Base-by-base conservation (phyloP, 1,284 basidiomycete species). In the Cryptococcus sp. region DNA sequence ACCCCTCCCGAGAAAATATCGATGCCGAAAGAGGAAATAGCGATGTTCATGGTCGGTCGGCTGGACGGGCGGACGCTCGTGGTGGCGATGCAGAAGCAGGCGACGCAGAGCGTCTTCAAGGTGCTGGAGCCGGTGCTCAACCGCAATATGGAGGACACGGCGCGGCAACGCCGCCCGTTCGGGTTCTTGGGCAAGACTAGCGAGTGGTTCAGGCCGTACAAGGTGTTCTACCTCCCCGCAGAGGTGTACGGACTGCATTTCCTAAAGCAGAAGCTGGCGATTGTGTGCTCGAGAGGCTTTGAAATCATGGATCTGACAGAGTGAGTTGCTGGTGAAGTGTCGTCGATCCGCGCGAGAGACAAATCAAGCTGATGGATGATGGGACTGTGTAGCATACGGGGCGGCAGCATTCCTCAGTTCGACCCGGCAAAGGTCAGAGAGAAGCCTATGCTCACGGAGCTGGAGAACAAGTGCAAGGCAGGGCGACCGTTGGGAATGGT, bases 81-180 rank as follows among this genome's bases (percentile, higher is more conserved):
- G 8, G 87, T 96, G 53, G 97, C 93, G 77, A 94, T 94, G 86
- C 95, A 93, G 82, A 90, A 88, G 79, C 93, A 88, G 79, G 90
- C 91, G 83, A 78, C 88, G 56, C 91, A 96, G 65, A 92, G 90
- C 56, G 86, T 95, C 43, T 96, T 98, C 81, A 87, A 90, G 54
- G 91, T 93, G 1, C 81, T 98, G 15, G 95, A 98, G 70, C 94
- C 94, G 1, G 87, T 97, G 8, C 81, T 88, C 6, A 90, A 87
- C 65, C 88, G 87, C 67, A 89, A 90, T 61, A 85, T 87, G 45
- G 89, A 92, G 69, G 43, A 88, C 83, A 58, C 83, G 82, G 5
- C 82, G 82, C 11, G 84, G 80, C 56, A 77, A 68, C 63, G 75
- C 24, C 56, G 75, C 38, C 85, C 84, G 0, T 81, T 88, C 56